Base-by-base conservation (phyloP, 2,329 filamentous ascomycete genomes). In the Alternaria incomplexa region DNA sequence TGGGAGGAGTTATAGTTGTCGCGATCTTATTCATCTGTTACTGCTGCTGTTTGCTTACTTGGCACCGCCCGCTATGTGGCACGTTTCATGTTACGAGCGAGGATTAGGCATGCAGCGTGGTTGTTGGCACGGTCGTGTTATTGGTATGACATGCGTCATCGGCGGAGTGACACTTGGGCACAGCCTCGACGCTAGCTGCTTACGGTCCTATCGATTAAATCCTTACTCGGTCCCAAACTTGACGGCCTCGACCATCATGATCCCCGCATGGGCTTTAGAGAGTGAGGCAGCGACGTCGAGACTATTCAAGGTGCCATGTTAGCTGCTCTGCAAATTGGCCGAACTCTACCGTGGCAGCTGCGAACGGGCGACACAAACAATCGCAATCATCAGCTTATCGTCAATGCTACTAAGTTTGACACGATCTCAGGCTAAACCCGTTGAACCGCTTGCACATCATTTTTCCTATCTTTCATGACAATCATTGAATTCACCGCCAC, bases 31-130 rank as follows among this genome's bases (percentile, higher is more conserved):
- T 22, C 22, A 57, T 26, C 8, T 26, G 47, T 46, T 40, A 43
- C 58, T 48, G 47, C 58, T 48, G 47, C 30, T 23, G 48, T 15
- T 36, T 52, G 55, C 23, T 50, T 40, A 52, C 32, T 45, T 22
- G 43, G 50, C 52, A 40, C 52, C 44, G 52, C 43, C 22, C 36
- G 36, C 36, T 40, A 40, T 40, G 36, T 56, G 40, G 30, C 25
- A 59, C 52, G 62, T 64, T 64, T 66, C 62, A 64, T 53, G 36
- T 52, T 59, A 58, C 62, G 58, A 66, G 30, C 46, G 55, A n/a
- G 58, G 57, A 45, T 47, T 44, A 62, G 55, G 46, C 32, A 52
- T 55, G 36, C 59, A 50, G 30, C 26, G 56, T 53, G 56, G 48
- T 46, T 47, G 48, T 47, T 43, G 45, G 58, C 30, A 54, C 44